Base-by-base conservation (phyloP, 306 rosid genomes). In the Cicer yamashitae region DNA sequence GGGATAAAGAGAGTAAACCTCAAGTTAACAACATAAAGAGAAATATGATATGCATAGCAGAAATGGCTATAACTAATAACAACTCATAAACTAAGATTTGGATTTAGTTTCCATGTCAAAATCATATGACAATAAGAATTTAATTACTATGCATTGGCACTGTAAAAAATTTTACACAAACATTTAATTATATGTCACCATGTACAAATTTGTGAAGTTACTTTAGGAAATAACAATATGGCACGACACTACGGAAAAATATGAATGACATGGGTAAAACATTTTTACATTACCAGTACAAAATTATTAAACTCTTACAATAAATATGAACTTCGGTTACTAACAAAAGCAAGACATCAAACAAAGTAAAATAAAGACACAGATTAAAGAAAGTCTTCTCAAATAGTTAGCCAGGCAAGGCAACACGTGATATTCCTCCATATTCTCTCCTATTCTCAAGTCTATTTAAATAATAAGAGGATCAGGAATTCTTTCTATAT, bases 21-120 rank as follows among this genome's bases (percentile, higher is more conserved):
- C 47, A 17, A 13, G 67, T 62, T 41, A 56, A 40, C 15, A 58
- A 48, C n/a, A 74, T 7, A 15, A 40, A 61, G 46, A 77, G 41
- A 62, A 58, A 82, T 18, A 43, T 6, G 62, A 17, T 37, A 57
- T 48, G 73, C 74, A 70, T 14, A 9, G 30, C 47, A 47, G 46
- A 73, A 77, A 72, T 10, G 65, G 62, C 20, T 56, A 14, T 15
- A 43, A 25, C 14, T 8, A 54, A 58, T 40, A 25, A 40, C 39
- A 25, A 40, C 39, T 15, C 44, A 53, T 58, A 50, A 40, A 73
- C 39, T 48, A 50, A 51, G 60, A 30, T 47, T 67, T 67, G 57
- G 57, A 66, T 7, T 13, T 30, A 71, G 72, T 70, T 43, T 25
- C n/a, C 48, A 60, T 50, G 34, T 40, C 56, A 47, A 22, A 38